Evolutionary conservation across 106 monocot species (phyloP).

Genomic region (Vanilla planifolia): DNA sequence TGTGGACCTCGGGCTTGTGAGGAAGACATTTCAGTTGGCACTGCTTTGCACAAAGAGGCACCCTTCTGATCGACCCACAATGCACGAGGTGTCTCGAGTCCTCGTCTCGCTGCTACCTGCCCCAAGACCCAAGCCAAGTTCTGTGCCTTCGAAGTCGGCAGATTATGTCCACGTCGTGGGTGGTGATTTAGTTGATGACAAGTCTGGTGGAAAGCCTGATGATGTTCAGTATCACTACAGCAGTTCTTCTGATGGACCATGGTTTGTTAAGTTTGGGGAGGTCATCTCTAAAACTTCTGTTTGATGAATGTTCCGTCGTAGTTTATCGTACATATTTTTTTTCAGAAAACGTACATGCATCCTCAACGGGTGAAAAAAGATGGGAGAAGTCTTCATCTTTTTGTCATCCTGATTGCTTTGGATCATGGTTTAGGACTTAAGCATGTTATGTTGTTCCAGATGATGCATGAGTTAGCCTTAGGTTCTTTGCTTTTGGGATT

Average conservation of each 20-base stretch:
- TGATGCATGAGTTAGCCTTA: too few relatives aligned
- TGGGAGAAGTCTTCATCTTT: too few relatives aligned
- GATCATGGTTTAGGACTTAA: too few relatives aligned
- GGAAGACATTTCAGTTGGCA: conserved; percentile 87
- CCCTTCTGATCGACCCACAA: conserved; percentile 65
- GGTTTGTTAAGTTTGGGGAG: conserved; percentile 89
- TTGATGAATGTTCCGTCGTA: too few relatives aligned
- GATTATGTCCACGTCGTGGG: conserved; percentile 42
- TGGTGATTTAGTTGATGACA: conserved; percentile 2
- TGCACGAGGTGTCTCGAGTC: conserved; percentile 82
- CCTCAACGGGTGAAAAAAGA: too few relatives aligned
- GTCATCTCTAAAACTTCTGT: conserved; percentile 82
- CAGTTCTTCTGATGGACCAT: conserved; percentile 71
- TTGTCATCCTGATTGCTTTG: too few relatives aligned
- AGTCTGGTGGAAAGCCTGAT: neutral
- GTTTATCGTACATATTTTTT: too few relatives aligned
- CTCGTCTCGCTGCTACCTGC: conserved; percentile 65
- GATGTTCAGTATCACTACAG: conserved; percentile 11
- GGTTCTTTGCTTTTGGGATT: too few relatives aligned
- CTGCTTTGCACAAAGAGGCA: conserved; percentile 85
- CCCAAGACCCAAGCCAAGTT: conserved; percentile 26
- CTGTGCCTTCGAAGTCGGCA: conserved; percentile 9
- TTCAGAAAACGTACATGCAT: too few relatives aligned
- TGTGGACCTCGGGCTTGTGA: conserved; percentile 53
- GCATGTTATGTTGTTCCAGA: too few relatives aligned